A percentile compares a stretch with the other conserved stretches of the same genome.
Evolutionary conservation across 1,284 basidiomycete species (phyloP).

Genomic region (Sporisorium graminicola): DNA sequence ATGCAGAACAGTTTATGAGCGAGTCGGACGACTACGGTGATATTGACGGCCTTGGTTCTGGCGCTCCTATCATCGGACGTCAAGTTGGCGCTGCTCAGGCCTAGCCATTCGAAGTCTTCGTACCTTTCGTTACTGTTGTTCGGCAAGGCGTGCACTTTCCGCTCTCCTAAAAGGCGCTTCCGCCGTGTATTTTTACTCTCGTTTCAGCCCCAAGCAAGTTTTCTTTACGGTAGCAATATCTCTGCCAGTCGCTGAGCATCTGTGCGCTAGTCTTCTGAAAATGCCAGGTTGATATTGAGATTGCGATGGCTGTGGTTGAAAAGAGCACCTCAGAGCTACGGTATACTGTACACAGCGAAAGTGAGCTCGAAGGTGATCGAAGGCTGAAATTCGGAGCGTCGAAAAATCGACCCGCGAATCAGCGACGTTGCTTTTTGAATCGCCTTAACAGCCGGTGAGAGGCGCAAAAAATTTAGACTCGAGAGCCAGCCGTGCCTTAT

Average conservation of each 20-base stretch:
- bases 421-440: conserved; percentile 17
- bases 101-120: not conserved
- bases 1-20: conserved; percentile 78
- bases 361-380: conserved; percentile 37
- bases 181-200: conserved; percentile 39
- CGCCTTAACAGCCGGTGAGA: conserved; percentile 1
- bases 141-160: conserved; percentile 12
- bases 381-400: conserved; percentile 1
- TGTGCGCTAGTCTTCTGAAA: not conserved
- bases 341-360: not conserved
- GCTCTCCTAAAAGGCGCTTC: not conserved
- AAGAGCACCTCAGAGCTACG: not conserved
- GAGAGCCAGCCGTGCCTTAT: not conserved
- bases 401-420: conserved; percentile 17
- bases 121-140: not conserved
- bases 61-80: conserved; percentile 41
- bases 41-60: conserved; percentile 33
- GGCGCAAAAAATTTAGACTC: conserved; percentile 11
- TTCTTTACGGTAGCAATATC: not conserved
- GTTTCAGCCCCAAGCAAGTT: conserved; percentile 2
- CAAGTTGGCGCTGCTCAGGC: conserved; percentile 27
- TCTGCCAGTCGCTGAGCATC: not conserved
- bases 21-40: conserved; percentile 60
- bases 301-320: not conserved
- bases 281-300: not conserved